Conservation (phyloP, 164 flowering plant genomes). For the Aristolochia fimbriata region DNA sequence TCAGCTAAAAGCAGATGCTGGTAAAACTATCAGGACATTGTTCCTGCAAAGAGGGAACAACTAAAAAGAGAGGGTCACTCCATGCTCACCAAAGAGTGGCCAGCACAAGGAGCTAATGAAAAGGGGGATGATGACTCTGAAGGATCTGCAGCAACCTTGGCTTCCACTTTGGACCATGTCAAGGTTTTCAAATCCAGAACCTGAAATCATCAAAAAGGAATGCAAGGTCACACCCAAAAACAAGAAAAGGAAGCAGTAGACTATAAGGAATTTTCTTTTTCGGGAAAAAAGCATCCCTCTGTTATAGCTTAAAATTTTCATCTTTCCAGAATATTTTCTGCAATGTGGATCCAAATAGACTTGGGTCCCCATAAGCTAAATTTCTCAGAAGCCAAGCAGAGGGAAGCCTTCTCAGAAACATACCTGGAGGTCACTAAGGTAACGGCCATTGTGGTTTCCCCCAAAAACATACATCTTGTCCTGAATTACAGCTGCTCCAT, state of each 20-base stretch:
- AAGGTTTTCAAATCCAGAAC: slow-evolving; percentile 81
- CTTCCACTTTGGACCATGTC: slow-evolving; percentile 87
- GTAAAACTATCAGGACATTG: neutral
- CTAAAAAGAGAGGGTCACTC: neutral
- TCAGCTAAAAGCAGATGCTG: neutral
- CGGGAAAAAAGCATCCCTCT: no score
- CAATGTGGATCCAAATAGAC: no score
- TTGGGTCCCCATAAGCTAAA: no score
- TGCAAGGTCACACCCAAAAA: neutral
- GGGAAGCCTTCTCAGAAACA: neutral
- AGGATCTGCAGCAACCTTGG: slow-evolving; percentile 34
- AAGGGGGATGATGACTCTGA: slow-evolving; percentile 38
- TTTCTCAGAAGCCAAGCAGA: no score
- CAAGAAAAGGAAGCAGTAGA: no score
- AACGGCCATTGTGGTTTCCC: slow-evolving; percentile 98
- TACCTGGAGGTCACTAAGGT: slow-evolving; percentile 96
- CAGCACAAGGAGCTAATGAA: slow-evolving; percentile 67
- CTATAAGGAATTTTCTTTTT: no score
- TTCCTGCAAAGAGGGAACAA: neutral
- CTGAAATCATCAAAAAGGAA: slow-evolving; percentile 32
- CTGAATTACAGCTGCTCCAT: slow-evolving; percentile 83
- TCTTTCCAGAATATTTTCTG: no score
- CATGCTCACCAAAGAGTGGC: slow-evolving; percentile 84
- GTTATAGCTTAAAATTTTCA: no score
- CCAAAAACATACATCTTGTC: slow-evolving; percentile 95